Percentiles rank a stretch among this genome's conserved stretches.
These are phyloP conservation scores for Coemansia sp. DNA, from an alignment of 192 early-diverging fungal genomes.

Conservation along the genomic window DNA sequence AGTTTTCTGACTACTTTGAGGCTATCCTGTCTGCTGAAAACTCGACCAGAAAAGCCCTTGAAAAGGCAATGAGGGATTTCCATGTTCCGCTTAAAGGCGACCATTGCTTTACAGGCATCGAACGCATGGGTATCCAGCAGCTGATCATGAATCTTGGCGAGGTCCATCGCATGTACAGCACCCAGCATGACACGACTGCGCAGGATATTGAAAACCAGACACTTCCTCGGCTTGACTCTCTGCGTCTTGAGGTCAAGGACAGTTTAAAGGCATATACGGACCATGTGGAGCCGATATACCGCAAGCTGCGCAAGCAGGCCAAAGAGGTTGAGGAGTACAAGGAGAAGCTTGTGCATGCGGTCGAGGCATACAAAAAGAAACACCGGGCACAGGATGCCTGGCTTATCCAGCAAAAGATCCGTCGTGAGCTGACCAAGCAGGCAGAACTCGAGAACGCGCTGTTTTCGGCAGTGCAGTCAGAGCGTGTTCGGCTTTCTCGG, in stretches of 20 bases:
- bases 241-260: constrained; percentile 42
- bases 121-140: constrained; percentile 35
- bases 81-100: constrained; percentile 32
- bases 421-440: constrained; percentile 41
- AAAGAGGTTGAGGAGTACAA: constrained; percentile 41
- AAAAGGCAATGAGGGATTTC: constrained; percentile 36
- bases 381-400: constrained; percentile 33
- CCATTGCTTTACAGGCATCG: constrained; percentile 36
- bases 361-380: constrained; percentile 40
- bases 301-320: constrained; percentile 44
- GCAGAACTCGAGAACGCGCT: constrained; percentile 44
- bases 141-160: constrained; percentile 24
- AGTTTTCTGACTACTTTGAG: constrained; percentile 30
- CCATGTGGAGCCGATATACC: constrained; percentile 42
- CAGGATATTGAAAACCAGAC: constrained; percentile 36
- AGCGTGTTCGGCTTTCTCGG: constrained; percentile 27
- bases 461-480: constrained; percentile 40
- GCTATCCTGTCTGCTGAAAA: constrained; percentile 26
- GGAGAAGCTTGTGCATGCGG: constrained; percentile 37
- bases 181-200: constrained; percentile 23
- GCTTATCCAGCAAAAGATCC: constrained; percentile 42
- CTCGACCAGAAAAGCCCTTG: constrained; percentile 26
- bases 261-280: constrained; percentile 38
- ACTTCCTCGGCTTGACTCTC: constrained; percentile 21
- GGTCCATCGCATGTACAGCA: constrained; percentile 34